Conservation (phyloP, 345 rosid species). For the Corymbia maculata region DNA sequence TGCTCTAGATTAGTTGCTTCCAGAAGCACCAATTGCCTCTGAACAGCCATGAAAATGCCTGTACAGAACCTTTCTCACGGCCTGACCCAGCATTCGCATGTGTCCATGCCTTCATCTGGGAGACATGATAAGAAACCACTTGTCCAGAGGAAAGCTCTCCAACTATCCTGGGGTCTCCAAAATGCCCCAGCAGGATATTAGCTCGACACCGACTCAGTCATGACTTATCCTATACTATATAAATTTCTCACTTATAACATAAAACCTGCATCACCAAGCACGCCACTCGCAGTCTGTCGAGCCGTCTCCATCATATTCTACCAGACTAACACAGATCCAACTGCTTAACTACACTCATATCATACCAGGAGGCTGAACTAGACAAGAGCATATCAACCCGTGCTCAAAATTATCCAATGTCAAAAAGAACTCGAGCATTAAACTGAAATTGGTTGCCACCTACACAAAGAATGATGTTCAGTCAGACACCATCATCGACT, state of each 20-base stretch:
- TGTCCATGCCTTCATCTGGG: not conserved
- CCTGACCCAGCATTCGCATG: not conserved
- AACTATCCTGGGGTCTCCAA: not conserved
- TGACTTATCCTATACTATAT: not conserved
- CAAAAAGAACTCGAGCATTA: not conserved
- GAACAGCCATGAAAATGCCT: conserved; percentile 1
- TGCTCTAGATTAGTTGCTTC: not conserved
- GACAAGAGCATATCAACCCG: not conserved
- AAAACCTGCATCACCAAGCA: not conserved
- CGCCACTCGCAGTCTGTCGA: fast-evolving
- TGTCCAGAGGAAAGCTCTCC: not conserved
- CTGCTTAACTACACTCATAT: not conserved
- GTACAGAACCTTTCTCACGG: not conserved
- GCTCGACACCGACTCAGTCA: not conserved
- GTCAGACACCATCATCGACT: not conserved
- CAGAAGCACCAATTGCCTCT: not conserved
- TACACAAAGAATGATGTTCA: not conserved
- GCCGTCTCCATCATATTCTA: not conserved
- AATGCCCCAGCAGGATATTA: not conserved
- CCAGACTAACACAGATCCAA: not conserved
- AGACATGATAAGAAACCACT: not conserved
- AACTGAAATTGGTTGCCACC: not conserved
- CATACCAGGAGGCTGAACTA: not conserved
- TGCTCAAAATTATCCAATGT: not conserved
- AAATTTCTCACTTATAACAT: not conserved